Evolutionary conservation across 257 asterid genomes (phyloP), one percentile per base, ranked within the genome.

Genomic region (Plantago elongata): DNA sequence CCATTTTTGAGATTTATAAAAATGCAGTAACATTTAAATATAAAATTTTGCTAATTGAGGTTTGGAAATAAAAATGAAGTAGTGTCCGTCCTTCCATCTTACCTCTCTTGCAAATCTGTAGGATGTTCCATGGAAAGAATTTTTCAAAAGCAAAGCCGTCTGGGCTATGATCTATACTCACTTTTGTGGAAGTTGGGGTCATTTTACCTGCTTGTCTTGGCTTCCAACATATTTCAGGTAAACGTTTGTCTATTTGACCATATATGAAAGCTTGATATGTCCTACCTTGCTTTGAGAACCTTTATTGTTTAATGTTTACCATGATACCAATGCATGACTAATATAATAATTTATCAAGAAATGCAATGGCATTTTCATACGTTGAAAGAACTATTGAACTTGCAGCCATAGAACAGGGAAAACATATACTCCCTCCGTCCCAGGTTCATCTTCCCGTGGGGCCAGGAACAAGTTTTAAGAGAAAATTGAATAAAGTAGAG

Each of bases 111-210:
- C 68, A 63, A 13, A 65, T 62, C 61, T 73, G 59, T 83, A 92
- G 99, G 97, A 89, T 57, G 76, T 92, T 45, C 99, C 99, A 9
- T 92, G 99, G 99, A 84, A 77, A 69, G 95, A 84, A 51, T 86
- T 92, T 74, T 92, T 92, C 73, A 79, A 75, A 75, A 75, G 79
- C 51, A 89, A 83, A 81, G 99, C 97, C 57, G 96, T 92, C 51
- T 92, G 99, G 99, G 99, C 97, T n/a, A 92, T 92, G 99, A 92
- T 89, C 63, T 92, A 92, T 76, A 71, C 92, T 66, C 99, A 92
- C 77, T 92, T 92, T 73, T 92, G 99, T 77, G 99, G 99, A 60
- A 89, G 96, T 74, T 92, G 99, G 99, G 99, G 99, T 69, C 97
- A 92, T 62, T 92, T 86, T 71, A 83, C 90, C 43, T 84, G 95